Conservation (phyloP, 768 basidiomycete species). For the Auricularia auricula-judae region DNA sequence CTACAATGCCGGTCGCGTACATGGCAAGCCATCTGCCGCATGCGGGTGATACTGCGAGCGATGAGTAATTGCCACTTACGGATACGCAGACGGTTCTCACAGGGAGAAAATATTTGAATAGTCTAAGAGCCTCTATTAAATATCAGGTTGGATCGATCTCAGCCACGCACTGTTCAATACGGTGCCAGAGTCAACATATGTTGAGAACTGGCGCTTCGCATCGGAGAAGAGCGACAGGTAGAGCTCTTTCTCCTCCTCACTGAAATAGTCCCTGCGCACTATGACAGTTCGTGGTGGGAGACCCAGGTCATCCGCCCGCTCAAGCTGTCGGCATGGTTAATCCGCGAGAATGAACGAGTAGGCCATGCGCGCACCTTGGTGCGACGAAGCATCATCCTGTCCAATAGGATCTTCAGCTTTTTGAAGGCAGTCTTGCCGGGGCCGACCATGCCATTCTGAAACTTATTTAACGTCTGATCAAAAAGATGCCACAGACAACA, state of each 20-base stretch:
- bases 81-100: not conserved
- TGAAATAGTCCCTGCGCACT: slow-evolving; percentile 85
- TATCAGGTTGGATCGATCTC: slow-evolving; percentile 1
- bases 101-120: slow-evolving; percentile 81
- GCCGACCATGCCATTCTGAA: slow-evolving; percentile 58
- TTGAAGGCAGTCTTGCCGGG: slow-evolving; percentile 79
- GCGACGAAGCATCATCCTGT: slow-evolving; percentile 90
- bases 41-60: slow-evolving; percentile 55
- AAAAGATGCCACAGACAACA: not conserved
- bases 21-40: slow-evolving; percentile 92
- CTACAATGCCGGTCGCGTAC: slow-evolving; percentile 5
- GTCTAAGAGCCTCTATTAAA: slow-evolving; percentile 32
- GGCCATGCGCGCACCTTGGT: slow-evolving; percentile 46
- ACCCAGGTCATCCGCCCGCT: slow-evolving; percentile 93
- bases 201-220: slow-evolving; percentile 82
- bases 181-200: slow-evolving; percentile 84
- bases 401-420: slow-evolving; percentile 80
- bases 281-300: slow-evolving; percentile 86
- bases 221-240: slow-evolving; percentile 87
- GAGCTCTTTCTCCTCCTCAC: slow-evolving; percentile 92
- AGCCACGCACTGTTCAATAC: slow-evolving; percentile 72
- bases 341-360: not conserved
- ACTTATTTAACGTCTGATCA: not conserved
- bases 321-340: slow-evolving; percentile 42
- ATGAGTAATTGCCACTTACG: too few relatives aligned